phyloP scores from a whole-genome alignment of 305 asterid species.

The Caryopteris hybrid region DNA sequence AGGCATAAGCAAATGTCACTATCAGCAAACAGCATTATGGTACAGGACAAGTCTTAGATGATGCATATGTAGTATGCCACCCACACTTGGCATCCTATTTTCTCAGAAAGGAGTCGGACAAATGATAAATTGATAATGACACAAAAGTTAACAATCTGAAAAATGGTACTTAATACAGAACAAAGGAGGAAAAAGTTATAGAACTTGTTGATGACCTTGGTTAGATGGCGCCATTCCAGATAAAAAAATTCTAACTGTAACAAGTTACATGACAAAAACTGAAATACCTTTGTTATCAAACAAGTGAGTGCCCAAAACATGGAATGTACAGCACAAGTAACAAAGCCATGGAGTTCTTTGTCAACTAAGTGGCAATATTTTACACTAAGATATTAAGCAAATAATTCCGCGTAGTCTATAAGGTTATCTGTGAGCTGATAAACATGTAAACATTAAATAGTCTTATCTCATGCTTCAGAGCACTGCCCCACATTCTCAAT shows the following conservation, averaged over 20 bases:
- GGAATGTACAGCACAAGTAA: background rate
- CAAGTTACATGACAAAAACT: background rate
- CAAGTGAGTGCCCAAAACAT: background rate
- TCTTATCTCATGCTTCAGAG: background rate
- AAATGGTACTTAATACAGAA: background rate
- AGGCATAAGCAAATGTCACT: slow-evolving; percentile 14
- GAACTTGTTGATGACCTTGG: background rate
- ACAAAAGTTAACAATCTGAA: background rate
- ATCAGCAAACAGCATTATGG: background rate
- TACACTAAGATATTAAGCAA: background rate
- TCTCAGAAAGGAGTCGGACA: background rate
- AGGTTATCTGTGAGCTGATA: background rate
- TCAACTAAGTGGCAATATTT: background rate
- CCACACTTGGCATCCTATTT: background rate
- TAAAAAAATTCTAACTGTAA: background rate
- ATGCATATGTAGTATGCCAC: background rate
- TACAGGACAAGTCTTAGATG: background rate
- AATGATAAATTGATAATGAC: background rate
- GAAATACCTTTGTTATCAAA: background rate
- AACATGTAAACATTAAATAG: background rate
- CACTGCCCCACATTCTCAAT: background rate
- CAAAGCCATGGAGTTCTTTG: background rate
- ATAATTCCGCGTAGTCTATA: background rate
- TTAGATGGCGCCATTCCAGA: background rate
- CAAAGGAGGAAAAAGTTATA: background rate